phyloP scores from a whole-genome alignment of 1,284 basidiomycete species.

The Cutaneotrichosporon mucoides region DNA sequence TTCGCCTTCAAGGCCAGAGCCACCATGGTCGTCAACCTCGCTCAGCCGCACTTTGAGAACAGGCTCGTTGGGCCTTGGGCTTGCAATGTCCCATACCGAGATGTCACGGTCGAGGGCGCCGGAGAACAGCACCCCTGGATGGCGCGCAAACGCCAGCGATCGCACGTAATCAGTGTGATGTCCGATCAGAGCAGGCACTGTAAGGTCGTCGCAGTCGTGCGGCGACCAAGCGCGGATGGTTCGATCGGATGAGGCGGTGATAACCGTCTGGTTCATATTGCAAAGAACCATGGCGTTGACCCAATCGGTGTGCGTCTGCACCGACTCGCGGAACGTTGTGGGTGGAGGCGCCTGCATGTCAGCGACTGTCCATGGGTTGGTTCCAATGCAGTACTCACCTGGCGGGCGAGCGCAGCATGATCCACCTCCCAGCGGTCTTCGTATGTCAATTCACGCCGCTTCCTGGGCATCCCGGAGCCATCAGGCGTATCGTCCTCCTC shows the following conservation, averaged over 20 bases:
- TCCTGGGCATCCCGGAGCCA: not conserved
- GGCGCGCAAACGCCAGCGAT: constrained; percentile 71
- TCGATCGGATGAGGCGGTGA: constrained; percentile 93
- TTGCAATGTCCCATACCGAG: constrained; percentile 86
- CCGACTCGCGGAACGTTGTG: constrained; percentile 68
- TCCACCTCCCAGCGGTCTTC: constrained; percentile 79
- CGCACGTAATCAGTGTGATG: constrained; percentile 88
- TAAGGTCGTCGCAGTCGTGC: constrained; percentile 58
- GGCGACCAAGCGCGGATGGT: constrained; percentile 93
- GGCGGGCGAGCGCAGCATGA: constrained; percentile 24
- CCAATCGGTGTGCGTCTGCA: constrained; percentile 90
- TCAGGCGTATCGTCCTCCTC: constrained; percentile 51
- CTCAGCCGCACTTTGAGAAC: constrained; percentile 42
- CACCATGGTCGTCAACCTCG: constrained; percentile 36
- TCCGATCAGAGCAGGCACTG: constrained; percentile 67
- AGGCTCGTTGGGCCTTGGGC: constrained; percentile 46
- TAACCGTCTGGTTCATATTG: constrained; percentile 88
- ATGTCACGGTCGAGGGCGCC: constrained; percentile 92
- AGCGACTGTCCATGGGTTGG: no score
- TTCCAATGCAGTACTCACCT: no score
- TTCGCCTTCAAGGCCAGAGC: constrained; percentile 40
- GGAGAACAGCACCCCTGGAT: constrained; percentile 81
- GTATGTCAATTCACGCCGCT: constrained; percentile 52
- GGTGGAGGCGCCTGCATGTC: constrained; percentile 27
- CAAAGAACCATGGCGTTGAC: constrained; percentile 91